Percentiles rank a stretch among this genome's conserved stretches.
phyloP scores from a whole-genome alignment of 2,329 filamentous ascomycete species.

The Pseudogymnoascus sp. region DNA sequence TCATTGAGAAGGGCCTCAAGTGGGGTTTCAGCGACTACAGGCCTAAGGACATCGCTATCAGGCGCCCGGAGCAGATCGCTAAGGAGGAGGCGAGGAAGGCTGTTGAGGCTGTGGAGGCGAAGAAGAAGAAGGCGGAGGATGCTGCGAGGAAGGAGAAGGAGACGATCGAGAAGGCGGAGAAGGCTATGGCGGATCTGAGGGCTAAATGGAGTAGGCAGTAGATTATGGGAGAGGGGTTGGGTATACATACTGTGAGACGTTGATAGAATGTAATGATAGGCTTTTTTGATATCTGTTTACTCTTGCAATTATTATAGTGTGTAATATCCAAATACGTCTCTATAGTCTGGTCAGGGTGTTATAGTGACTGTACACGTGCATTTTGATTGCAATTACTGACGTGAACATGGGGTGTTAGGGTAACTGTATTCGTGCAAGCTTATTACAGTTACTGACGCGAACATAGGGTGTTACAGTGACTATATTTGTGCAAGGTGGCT shows the following conservation, averaged over 20 bases:
- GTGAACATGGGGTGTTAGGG: neutral
- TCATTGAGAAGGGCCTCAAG: slow-evolving; percentile 84
- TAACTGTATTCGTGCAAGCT: neutral
- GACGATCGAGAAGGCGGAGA: slow-evolving; percentile 45
- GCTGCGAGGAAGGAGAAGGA: slow-evolving; percentile 45
- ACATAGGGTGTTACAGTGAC: neutral
- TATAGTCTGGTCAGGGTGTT: neutral
- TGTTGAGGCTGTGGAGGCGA: slow-evolving; percentile 39
- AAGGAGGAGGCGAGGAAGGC: slow-evolving; percentile 63
- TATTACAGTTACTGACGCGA: neutral
- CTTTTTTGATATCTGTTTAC: neutral
- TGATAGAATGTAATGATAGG: slow-evolving; percentile 8
- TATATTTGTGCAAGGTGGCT: neutral
- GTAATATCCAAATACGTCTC: neutral
- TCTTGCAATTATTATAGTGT: neutral
- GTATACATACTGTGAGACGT: neutral
- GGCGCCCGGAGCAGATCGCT: slow-evolving; percentile 77
- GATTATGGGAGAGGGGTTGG: neutral
- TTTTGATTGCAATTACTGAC: neutral
- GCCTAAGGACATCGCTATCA: slow-evolving; percentile 84
- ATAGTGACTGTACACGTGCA: neutral
- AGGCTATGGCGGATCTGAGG: slow-evolving; percentile 41
- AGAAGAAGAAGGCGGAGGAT: slow-evolving; percentile 43
- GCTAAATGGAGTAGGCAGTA: slow-evolving; percentile 10
- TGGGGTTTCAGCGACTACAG: slow-evolving; percentile 78